Evolutionary conservation across 139 green algal genomes (phyloP).

Genomic region (Axilococcus clingmanii): DNA sequence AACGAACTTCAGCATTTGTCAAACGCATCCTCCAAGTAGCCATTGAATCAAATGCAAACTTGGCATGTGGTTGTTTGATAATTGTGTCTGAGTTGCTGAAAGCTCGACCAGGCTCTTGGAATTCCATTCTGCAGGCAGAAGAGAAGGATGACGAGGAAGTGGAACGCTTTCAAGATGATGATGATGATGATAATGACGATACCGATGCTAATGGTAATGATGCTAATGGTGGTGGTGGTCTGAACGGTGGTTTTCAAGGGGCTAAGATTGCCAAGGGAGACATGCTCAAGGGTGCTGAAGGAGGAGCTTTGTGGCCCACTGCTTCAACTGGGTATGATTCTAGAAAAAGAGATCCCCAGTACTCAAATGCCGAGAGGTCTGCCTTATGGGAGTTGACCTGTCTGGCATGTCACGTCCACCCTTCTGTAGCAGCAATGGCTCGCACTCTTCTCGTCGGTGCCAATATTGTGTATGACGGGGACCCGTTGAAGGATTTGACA

Average conservation of each 20-base stretch:
- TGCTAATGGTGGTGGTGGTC: not conserved
- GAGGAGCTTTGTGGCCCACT: constrained; percentile 24
- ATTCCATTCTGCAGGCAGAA: constrained; percentile 64
- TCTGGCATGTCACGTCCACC: constrained; percentile 78
- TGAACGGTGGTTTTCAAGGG: constrained; percentile 1
- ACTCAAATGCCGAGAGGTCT: constrained; percentile 49
- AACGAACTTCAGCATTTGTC: constrained; percentile 68
- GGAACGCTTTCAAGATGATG: constrained; percentile 54
- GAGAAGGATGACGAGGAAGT: constrained; percentile 47
- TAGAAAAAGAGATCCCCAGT: constrained; percentile 71
- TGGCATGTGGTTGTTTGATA: constrained; percentile 79
- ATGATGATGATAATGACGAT: constrained; percentile 7
- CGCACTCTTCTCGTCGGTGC: constrained; percentile 70
- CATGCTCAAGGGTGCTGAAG: not conserved
- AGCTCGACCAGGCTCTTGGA: constrained; percentile 61
- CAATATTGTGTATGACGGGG: constrained; percentile 69
- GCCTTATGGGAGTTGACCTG: constrained; percentile 85
- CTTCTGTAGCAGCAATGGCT: constrained; percentile 78
- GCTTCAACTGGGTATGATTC: constrained; percentile 63
- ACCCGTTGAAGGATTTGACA: constrained; percentile 80
- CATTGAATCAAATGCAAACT: constrained; percentile 45
- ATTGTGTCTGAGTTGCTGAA: constrained; percentile 69
- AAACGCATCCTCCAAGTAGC: constrained; percentile 91
- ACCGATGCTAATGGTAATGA: constrained; percentile 8
- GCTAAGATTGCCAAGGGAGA: not conserved